Conservation (phyloP, 106 monocot genomes). For the Posidonia australis region DNA sequence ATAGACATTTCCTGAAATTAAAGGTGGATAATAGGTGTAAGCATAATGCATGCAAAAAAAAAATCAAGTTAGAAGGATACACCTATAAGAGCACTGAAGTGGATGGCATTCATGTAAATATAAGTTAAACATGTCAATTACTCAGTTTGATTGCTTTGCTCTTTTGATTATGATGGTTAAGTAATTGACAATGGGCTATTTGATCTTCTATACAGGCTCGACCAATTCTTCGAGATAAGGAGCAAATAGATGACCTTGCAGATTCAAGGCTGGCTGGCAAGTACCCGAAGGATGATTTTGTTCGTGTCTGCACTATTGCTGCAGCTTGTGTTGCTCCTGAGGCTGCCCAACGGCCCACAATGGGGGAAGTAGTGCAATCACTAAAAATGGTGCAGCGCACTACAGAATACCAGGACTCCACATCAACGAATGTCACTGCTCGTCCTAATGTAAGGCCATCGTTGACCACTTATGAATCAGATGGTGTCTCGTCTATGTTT, state of each 20-base stretch:
- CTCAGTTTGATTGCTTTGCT: too few relatives aligned
- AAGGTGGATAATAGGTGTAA: too few relatives aligned
- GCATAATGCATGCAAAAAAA: too few relatives aligned
- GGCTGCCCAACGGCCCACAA: slow-evolving; percentile 77
- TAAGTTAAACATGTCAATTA: too few relatives aligned
- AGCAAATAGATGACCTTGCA: slow-evolving; percentile 18
- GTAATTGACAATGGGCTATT: background rate
- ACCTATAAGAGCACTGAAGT: too few relatives aligned
- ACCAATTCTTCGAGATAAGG: slow-evolving; percentile 26
- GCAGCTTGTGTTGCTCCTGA: slow-evolving; percentile 79
- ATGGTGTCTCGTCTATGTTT: slow-evolving; percentile 79
- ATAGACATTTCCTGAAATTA: too few relatives aligned
- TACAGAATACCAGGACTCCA: slow-evolving; percentile 42
- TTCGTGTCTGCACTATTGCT: slow-evolving; percentile 25
- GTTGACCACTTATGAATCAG: slow-evolving; percentile 67
- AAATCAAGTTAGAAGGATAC: too few relatives aligned
- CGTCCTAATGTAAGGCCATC: slow-evolving; percentile 55
- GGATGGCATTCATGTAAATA: too few relatives aligned
- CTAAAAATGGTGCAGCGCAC: slow-evolving; percentile 92
- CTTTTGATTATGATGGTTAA: too few relatives aligned
- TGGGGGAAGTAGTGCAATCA: slow-evolving; percentile 98
- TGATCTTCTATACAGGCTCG: slow-evolving; percentile 14
- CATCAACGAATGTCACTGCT: slow-evolving; percentile 30
- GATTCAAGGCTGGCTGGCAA: slow-evolving; percentile 18
- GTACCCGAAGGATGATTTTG: slow-evolving; percentile 25